Evolutionary conservation across 1,284 basidiomycete species (phyloP), one percentile per base, ranked within the genome.

Genomic region (Papiliotrema nemorosa): DNA sequence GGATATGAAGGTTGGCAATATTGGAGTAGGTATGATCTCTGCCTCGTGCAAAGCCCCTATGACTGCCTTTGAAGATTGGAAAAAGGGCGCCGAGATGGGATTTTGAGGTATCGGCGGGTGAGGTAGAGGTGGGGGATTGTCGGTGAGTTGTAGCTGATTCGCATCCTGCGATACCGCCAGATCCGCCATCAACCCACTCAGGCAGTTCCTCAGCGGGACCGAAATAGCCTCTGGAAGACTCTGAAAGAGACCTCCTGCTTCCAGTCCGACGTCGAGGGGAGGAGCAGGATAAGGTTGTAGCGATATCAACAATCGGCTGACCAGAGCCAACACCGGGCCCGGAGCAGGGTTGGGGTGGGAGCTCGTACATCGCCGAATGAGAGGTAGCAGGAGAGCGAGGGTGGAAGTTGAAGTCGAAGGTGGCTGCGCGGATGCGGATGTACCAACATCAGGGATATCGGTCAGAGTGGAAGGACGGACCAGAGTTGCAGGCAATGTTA

Each of bases 111-210:
- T 22, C 22, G 21, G 7, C 4, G 24, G 16, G 18, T 22, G 20
- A n/a, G 20, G 16, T 5, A n/a, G 16, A 25, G 21, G 5, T 12
- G 29, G 14, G 3, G 38, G 47, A 13, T 16, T 20, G 16, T 18
- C 33, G 16, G 26, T 13, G 25, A 37, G n/a, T 18, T 21, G 25
- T n/a, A 33, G 22, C 25, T 21, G 31, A 20, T 48, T 38, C 7
- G 41, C 41, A 18, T 45, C 50, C 34, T 58, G 53, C 27, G 59
- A 52, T 13, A 58, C 52, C 26, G 64, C 59, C 26, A 68, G 41
- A 52, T 71, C 70, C 2, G 62, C 64, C 64, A 71, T 70, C 16
- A 72, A 44, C 1, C 69, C 67, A 14, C 65, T 56, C 24, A 73
- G 52, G 37, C 55, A 58, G 20, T 60, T 54, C 21, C 69, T 58